Base-by-base conservation (phyloP, 108 stramenopile genomes). In the Stephanodiscus minutulus region DNA sequence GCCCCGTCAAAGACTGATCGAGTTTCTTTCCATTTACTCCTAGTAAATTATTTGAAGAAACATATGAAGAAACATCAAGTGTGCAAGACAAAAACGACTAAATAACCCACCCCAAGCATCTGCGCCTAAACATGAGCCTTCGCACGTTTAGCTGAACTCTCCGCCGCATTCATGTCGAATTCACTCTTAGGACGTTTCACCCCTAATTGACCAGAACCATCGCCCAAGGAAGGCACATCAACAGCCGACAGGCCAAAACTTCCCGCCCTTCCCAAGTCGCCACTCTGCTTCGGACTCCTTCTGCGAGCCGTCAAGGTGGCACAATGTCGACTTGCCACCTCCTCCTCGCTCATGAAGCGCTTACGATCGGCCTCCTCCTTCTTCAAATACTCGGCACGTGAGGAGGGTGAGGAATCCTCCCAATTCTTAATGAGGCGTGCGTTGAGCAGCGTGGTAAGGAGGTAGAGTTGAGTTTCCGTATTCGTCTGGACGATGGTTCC, bases 261-360 rank as follows among this genome's bases (percentile, higher is more conserved):
- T 39, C 41, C 64, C n/a, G 49, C 64, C 48, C 64, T 64, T 31
- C 20, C 44, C 44, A 64, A 36, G 21, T 22, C 44, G 5, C 64
- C 60, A 63, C 33, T 53, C 46, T 66, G 64, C 52, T 76, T 81
- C 20, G 79, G 79, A 81, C 79, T 82, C 58, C 72, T 52, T 52
- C 53, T 67, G 49, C 93, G 49, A 1, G 93, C 88, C 15, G 93
- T 95, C 24, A 95, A 77, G 0, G 93, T 95, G 28, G 91, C 91
- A 73, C 93, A 95, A 64, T 95, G 93, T 43, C 93, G 87, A 82
- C 90, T 91, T 18, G 89, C 93, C 60, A 95, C 86, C 74, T 95
- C 93, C 64, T 95, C 93, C 43, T 95, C 93, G 35, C 83, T 82
- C 87, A 88, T 88, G 79, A 91, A 95, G 0, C 93, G 84, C 41